These are phyloP conservation scores for Chlorella sp. DNA, from an alignment of 139 green algal species.

Conservation along the genomic window DNA sequence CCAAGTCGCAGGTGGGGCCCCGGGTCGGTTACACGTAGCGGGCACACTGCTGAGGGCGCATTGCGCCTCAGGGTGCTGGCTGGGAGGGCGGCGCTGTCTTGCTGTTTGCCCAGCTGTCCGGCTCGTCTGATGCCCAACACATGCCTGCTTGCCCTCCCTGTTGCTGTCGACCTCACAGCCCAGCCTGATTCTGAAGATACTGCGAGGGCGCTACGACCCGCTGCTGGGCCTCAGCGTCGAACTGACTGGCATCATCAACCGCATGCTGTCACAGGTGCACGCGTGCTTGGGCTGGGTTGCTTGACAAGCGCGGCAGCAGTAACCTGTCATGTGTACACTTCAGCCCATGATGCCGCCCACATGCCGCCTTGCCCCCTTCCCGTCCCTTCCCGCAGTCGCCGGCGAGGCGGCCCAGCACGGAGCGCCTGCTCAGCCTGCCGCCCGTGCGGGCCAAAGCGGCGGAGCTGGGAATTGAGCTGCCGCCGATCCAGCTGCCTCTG, in stretches of 20 bases:
- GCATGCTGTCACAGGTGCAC: neutral
- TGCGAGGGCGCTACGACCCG: neutral
- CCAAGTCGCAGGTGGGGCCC: slow-evolving; percentile 22
- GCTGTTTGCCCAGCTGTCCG: too few relatives aligned
- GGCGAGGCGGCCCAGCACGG: neutral
- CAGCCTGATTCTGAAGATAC: slow-evolving; percentile 27
- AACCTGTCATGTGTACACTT: too few relatives aligned
- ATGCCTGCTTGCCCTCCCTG: neutral
- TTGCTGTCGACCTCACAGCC: neutral
- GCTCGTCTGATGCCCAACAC: neutral
- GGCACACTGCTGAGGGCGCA: too few relatives aligned
- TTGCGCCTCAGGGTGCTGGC: too few relatives aligned
- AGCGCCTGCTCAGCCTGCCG: slow-evolving; percentile 22
- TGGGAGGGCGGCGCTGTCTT: too few relatives aligned
- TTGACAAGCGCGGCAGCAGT: too few relatives aligned
- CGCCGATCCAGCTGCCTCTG: neutral
- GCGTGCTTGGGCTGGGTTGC: too few relatives aligned
- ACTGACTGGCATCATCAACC: slow-evolving; percentile 26
- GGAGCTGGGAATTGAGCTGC: slow-evolving; percentile 9
- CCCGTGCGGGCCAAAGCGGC: slow-evolving; percentile 15
- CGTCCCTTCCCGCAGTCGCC: neutral
- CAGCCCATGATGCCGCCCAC: too few relatives aligned
- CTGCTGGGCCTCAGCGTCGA: slow-evolving; percentile 1
- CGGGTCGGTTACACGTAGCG: too few relatives aligned
- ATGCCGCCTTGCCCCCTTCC: too few relatives aligned